Percentiles rank a stretch among this genome's conserved stretches.
Evolutionary conservation across 139 green algal genomes (phyloP).

Genomic region (Pseudopediastrum boryanum): DNA sequence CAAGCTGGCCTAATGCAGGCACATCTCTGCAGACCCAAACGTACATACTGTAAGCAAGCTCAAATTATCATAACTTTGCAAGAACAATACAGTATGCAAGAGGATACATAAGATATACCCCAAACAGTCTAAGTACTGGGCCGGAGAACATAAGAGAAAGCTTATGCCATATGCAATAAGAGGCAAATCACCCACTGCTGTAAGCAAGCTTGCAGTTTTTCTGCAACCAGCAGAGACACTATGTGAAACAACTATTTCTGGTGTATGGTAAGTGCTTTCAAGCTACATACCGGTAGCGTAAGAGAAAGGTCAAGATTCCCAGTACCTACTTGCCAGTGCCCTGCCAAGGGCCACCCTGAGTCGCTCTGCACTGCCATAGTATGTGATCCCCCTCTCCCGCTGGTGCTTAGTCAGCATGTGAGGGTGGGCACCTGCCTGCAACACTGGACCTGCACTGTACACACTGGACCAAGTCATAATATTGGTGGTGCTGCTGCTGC

Average conservation of each 20-base stretch:
- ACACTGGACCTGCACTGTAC: too few species aligned
- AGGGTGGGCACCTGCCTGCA: too few species aligned
- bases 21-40: too few species aligned
- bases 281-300: neutral
- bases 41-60: too few species aligned
- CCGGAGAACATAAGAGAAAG: neutral
- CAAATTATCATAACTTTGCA: too few species aligned
- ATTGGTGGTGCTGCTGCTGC: constrained; percentile 8
- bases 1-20: too few species aligned
- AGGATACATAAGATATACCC: too few species aligned
- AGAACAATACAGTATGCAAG: too few species aligned
- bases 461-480: too few species aligned
- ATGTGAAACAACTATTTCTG: neutral
- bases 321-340: constrained; percentile 12
- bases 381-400: constrained; percentile 19
- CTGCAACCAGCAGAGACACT: neutral
- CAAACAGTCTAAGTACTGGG: too few species aligned
- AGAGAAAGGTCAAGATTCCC: neutral
- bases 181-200: neutral
- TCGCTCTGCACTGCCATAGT: constrained; percentile 32
- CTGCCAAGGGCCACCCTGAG: constrained; percentile 22
- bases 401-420: constrained; percentile 32
- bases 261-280: neutral
- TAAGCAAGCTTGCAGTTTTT: neutral
- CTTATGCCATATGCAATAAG: neutral